Evolutionary conservation across 148 eudicot species (phyloP), one percentile per base, ranked within the genome.

Genomic region (Rheum nobile): DNA sequence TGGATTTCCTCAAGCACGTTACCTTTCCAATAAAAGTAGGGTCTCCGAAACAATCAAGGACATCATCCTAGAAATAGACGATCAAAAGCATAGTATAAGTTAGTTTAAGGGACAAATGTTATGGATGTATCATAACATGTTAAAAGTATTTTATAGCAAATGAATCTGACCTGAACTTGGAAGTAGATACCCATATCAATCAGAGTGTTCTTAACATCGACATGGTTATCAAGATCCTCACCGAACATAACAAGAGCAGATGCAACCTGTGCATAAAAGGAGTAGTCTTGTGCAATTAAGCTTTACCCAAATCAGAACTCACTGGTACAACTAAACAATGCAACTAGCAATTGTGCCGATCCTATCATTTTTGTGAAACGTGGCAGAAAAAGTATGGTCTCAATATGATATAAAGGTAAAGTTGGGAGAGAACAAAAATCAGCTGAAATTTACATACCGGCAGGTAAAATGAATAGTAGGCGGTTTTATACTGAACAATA

Each of bases 401-500:
- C 2, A 31, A 16, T 31, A 16, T 31, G 22, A 17, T 65, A 32
- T 65, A 71, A 21, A 71, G 10, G 50, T 4, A 39, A 9, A 26
- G n/a, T 41, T 68, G 7, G 24, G 24, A 50, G 8, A 69, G n/a
- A 42, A 55, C 10, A 2, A 69, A 31, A 54, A 17, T 13, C n/a
- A 59, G 67, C 71, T 38, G 37, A 46, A 52, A 44, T 35, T 44
- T 50, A 92, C 97, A 86, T 81, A 92, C 99, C 65, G 99, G 90
- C 38, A 96, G 84, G 81, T 96, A 92, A 79, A 96, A 88, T 74
- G 99, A 90, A 77, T 96, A 95, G 80, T 92, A 95, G 54, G 97
- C 91, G 50, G 97, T 90, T 81, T 95, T 95, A 82, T 91, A 95
- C 81, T 89, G 92, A 75, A 92, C 97, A 84, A 96, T 96, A 74